These are phyloP conservation scores for Tetraselmis striata DNA, from an alignment of 139 green algal species.

Conservation along the genomic window DNA sequence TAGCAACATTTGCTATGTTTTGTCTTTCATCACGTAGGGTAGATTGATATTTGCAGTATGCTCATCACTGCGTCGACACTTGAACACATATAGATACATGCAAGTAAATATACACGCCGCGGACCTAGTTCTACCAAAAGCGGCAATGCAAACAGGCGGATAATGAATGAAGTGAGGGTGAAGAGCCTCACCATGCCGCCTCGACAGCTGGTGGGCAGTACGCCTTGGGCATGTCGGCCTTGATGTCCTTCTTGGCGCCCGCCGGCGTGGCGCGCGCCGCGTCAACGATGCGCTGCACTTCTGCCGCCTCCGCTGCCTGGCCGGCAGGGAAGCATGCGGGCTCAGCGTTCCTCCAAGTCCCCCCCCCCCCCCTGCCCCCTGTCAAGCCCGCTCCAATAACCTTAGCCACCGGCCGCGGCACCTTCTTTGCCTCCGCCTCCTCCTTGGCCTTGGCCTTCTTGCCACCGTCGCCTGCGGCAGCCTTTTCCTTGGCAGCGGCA, in stretches of 20 bases:
- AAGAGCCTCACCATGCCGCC: constrained; percentile 13
- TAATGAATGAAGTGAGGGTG: no score
- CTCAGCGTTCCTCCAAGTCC: neutral
- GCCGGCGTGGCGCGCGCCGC: constrained; percentile 51
- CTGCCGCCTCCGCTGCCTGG: constrained; percentile 65
- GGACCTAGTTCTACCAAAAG: no score
- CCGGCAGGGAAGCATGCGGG: neutral
- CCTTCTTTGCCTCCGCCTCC: constrained; percentile 76
- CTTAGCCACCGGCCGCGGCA: no score
- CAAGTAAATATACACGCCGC: no score
- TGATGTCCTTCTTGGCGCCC: constrained; percentile 80
- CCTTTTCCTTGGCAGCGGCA: constrained; percentile 28
- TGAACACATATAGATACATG: no score
- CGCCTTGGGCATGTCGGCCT: constrained; percentile 66
- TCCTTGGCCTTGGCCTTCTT: constrained; percentile 72
- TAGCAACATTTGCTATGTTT: no score
- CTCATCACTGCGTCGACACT: no score
- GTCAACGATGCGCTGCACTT: constrained; percentile 47
- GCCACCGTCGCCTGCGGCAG: constrained; percentile 20
- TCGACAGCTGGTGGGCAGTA: constrained; percentile 80
- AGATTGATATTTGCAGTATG: no score
- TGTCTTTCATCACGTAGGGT: no score
- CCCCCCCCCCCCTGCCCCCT: neutral
- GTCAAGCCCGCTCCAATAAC: neutral
- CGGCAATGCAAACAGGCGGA: no score